Conservation (phyloP, 192 early-diverging fungal species). For the Chytriomyces hyalinus region DNA sequence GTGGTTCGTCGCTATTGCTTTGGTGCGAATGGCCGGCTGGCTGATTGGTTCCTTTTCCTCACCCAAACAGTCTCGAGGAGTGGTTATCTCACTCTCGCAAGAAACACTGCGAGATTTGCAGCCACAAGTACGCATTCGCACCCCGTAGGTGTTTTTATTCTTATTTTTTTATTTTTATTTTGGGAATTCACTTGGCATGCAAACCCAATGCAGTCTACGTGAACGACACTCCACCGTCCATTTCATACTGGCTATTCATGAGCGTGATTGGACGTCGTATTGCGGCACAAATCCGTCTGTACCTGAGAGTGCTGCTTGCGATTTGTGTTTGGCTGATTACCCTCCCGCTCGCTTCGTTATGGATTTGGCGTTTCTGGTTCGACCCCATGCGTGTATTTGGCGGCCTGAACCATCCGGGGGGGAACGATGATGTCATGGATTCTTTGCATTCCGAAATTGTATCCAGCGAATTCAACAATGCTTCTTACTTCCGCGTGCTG, state of each 20-base stretch:
- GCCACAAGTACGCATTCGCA: slow-evolving; percentile 82
- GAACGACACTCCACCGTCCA: slow-evolving; percentile 34
- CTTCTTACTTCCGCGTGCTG: too few species aligned
- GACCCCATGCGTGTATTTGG: slow-evolving; percentile 33
- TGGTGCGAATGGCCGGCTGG: background rate
- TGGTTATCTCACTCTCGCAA: slow-evolving; percentile 86
- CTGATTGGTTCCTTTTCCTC: background rate
- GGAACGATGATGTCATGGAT: too few species aligned
- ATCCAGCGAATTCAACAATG: too few species aligned
- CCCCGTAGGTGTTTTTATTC: slow-evolving; percentile 63
- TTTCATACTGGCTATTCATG: slow-evolving; percentile 40
- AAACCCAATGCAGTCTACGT: slow-evolving; percentile 46
- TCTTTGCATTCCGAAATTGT: too few species aligned
- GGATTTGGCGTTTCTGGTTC: slow-evolving; percentile 86
- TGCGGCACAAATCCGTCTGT: slow-evolving; percentile 23
- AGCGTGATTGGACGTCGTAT: slow-evolving; percentile 27
- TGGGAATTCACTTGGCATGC: slow-evolving; percentile 1
- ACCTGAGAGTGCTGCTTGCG: slow-evolving; percentile 70
- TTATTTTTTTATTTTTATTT: background rate
- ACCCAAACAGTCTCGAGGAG: slow-evolving; percentile 64
- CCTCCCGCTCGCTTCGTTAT: slow-evolving; percentile 82
- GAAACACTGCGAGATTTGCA: slow-evolving; percentile 89
- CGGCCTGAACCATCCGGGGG: too few species aligned
- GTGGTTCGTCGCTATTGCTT: slow-evolving; percentile 58
- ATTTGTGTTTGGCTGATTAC: slow-evolving; percentile 76